Evolutionary conservation across 2,329 filamentous ascomycete species (phyloP), one percentile per base, ranked within the genome.

Genomic region (Coniochaeta sp.): DNA sequence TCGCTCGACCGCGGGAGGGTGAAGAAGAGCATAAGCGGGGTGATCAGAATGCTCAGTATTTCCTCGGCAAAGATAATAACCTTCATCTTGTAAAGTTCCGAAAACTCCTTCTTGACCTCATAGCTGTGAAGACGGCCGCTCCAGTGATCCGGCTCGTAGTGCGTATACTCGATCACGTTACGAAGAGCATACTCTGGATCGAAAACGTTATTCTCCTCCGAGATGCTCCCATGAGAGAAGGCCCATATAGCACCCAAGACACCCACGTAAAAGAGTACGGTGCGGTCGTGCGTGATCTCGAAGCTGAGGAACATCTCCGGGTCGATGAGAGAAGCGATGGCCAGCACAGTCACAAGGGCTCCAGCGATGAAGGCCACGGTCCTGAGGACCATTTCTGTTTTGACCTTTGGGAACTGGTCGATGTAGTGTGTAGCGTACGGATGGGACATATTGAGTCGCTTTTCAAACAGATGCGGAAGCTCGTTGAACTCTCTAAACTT

Each of bases 401-500:
- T 96, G 70, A 93, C 88, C 72, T 98, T 98, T 0, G 95, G 95
- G 62, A 99, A 99, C 65, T 98, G 93, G 64, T 96, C 91, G 28
- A 99, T 83, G 68, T 99, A 99, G 55, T 91, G 86, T 36, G 89
- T 91, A 2, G 95, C 93, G 71, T 91, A 97, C 0, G 93, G 93
- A 69, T 95, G 92, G 0, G 95, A 96, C 89, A 98, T 96, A 65
- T 96, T 93, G 47, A 93, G 80, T 22, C 95, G 87, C 64, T 93
- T 90, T 62, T 92, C 85, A 68, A 98, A 99, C 2, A 98, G 81
- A 73, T 99, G 95, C 60, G 89, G 89, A 1, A 99, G 81, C 73
- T 99, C 95, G 69, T 99, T 99, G 81, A 98, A 99, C 72, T 98
- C 93, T 55, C 95, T 88, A 64, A 99, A 97, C 69, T 97, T 98